Base-by-base conservation (phyloP, 2,329 filamentous ascomycete genomes). In the Hyphodiscus sp. region DNA sequence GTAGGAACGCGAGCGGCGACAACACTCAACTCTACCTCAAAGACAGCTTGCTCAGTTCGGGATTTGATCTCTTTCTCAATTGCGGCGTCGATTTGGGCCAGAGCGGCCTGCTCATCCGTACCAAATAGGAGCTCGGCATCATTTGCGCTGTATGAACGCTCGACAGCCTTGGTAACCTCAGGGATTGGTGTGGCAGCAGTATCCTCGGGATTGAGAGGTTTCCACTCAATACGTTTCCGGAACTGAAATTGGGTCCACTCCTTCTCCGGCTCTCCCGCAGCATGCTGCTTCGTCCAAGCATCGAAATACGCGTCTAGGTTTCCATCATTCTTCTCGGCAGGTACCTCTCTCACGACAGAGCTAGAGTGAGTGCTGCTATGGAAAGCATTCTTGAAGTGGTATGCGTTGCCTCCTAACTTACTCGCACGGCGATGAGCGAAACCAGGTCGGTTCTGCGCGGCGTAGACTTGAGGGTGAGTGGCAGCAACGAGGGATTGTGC, bases 401-500 rank as follows among this genome's bases (percentile, higher is more conserved):
- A 67, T 19, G 71, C 5, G 33, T 38, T 57, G 72, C 73, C 72
- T 52, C 73, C 74, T 66, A 78, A 75, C 65, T 78, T 76, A 58
- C 64, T 63, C 30, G 61, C 49, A 52, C 73, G 76, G 47, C 65
- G 79, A 66, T 78, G 79, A 57, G 76, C 78, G 67, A 83, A 85
- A 65, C 79, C 80, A 58, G 80, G 80, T 63, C 81, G 78, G 70
- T 81, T 83, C 70, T 83, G 89, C 67, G 85, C 82, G 70, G 82
- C 90, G 69, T 76, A 84, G 79, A 85, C 90, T 80, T 86, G 91
- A 53, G 81, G 81, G 60, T 96, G 91, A 61, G 90, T 90, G 67
- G 91, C 92, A 68, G 94, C 94, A 75, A 99, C 91, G 74, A 97
- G 87, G 60, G 91, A 96, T 73, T 97, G 92, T 66, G 91, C 91